Evolutionary conservation across 768 basidiomycete genomes (phyloP).

Genomic region (Collybia sp.): DNA sequence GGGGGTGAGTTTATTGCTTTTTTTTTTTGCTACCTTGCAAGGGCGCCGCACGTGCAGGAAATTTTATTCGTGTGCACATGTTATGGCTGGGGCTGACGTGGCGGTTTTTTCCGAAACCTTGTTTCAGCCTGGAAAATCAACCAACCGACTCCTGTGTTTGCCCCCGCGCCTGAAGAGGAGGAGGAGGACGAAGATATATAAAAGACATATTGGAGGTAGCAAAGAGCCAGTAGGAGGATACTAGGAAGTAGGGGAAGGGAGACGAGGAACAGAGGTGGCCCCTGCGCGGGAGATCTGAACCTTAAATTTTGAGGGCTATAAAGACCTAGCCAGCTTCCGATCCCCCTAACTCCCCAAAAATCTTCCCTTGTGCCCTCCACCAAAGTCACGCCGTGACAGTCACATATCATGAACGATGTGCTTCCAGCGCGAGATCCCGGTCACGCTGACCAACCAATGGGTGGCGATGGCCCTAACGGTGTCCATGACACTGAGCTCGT

Average conservation of each 20-base stretch:
- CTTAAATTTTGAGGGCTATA: constrained; percentile 79
- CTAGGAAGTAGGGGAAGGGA: constrained; percentile 19
- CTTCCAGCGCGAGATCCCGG: constrained; percentile 22
- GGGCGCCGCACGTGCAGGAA: constrained; percentile 28
- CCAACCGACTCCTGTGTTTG: constrained; percentile 86
- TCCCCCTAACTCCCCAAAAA: constrained; percentile 76
- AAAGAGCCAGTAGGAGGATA: constrained; percentile 14
- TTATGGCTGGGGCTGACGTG: constrained; percentile 54
- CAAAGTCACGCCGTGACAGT: constrained; percentile 65
- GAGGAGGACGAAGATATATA: constrained; percentile 42
- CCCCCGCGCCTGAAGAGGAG: constrained; percentile 54
- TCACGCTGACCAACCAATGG: constrained; percentile 20
- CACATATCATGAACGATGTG: constrained; percentile 72
- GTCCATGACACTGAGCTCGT: constrained; percentile 26
- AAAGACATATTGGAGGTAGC: constrained; percentile 6
- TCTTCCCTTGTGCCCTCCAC: constrained; percentile 46
- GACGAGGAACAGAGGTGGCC: constrained; percentile 46
- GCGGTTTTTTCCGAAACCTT: constrained; percentile 52
- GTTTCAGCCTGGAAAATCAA: constrained; percentile 77
- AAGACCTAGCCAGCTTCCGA: constrained; percentile 68
- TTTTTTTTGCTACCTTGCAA: constrained; percentile 11
- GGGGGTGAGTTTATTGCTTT: constrained; percentile 51
- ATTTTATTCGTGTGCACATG: constrained; percentile 37
- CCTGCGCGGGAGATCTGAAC: constrained; percentile 81
- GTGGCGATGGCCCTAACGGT: constrained; percentile 24